Evolutionary conservation across 1,139 yeast species (phyloP), one percentile per base, ranked within the genome.

Genomic region (Chernovozyma sophiae-reginae): DNA sequence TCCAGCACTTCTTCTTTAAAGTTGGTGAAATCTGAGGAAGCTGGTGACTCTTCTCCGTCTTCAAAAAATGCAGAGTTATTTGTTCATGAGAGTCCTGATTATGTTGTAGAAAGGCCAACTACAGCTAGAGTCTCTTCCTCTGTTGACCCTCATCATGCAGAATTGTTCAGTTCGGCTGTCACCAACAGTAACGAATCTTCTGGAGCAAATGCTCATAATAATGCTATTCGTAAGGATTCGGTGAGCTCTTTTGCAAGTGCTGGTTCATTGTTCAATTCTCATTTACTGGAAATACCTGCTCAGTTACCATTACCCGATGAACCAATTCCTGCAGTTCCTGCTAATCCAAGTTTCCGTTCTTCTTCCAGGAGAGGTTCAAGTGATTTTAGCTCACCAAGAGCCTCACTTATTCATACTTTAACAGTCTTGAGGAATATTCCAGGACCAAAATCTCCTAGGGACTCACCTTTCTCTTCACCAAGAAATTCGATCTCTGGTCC

Each of bases 271-370:
- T 50, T 65, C 30, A 53, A 55, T 4, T 55, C 68, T 2, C 66
- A 64, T 37, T 52, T 67, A 14, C 67, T 60, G 38, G 72, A 67
- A 25, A 57, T 79, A 4, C 86, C 86, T 1, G 74, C 81, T 0
- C 77, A 66, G 43, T 55, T 67, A 19, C 78, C 81, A 2, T 57
- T 75, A 41, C 86, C 86, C 2, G 56, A 52, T 15, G 79, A 74
- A 31, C 74, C 74, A 12, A 52, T 74, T 17, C 81, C 82, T 16
- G 53, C 67, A 4, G 67, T 60, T 30, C 76, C 72, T 12, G 53
- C 65, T 0, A 55, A 66, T 1, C 66, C 68, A 2, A 38, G 52
- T 0, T 67, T 60, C 42, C 56, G 62, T 33, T 52, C 56, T 7
- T 49, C 62, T 17, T 67, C 74, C 8, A 46, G 74, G 20, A 65